These are phyloP conservation scores for Ulota crispa DNA, from an alignment of 225 moss, liverwort and hornwort species.

Conservation along the genomic window DNA sequence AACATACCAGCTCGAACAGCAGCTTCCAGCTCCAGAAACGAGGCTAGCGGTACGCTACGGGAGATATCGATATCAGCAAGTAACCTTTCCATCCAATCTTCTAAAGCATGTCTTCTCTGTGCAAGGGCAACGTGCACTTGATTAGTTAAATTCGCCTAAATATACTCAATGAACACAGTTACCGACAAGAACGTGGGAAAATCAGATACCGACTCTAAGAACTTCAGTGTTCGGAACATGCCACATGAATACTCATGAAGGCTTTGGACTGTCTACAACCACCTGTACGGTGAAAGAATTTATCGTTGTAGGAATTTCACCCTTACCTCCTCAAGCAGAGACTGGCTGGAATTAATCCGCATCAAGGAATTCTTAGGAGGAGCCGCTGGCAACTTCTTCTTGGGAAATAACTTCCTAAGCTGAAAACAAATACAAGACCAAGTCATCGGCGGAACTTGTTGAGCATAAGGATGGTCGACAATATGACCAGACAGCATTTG, in stretches of 20 bases:
- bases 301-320: background rate
- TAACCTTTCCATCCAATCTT: conserved; percentile 90
- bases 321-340: conserved; percentile 81
- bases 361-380: conserved; percentile 94
- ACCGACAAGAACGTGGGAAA: background rate
- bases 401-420: conserved; percentile 82
- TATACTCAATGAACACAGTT: background rate
- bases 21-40: conserved; percentile 97
- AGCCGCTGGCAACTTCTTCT: conserved; percentile 78
- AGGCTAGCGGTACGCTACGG: conserved; percentile 91
- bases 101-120: conserved; percentile 93
- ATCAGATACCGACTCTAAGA: conserved; percentile 10
- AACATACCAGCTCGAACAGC: conserved; percentile 88
- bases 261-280: background rate
- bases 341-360: conserved; percentile 91
- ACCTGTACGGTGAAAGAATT: conserved; percentile 4
- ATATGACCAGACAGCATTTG: conserved; percentile 1
- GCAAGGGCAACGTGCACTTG: conserved; percentile 24
- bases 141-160: conserved; percentile 5
- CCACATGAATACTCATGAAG: conserved; percentile 12
- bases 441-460: background rate
- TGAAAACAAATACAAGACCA: conserved; percentile 30
- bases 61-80: conserved; percentile 91
- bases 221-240: background rate
- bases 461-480: background rate